phyloP scores from a whole-genome alignment of 345 rosid species.

The Eucalyptus albens region DNA sequence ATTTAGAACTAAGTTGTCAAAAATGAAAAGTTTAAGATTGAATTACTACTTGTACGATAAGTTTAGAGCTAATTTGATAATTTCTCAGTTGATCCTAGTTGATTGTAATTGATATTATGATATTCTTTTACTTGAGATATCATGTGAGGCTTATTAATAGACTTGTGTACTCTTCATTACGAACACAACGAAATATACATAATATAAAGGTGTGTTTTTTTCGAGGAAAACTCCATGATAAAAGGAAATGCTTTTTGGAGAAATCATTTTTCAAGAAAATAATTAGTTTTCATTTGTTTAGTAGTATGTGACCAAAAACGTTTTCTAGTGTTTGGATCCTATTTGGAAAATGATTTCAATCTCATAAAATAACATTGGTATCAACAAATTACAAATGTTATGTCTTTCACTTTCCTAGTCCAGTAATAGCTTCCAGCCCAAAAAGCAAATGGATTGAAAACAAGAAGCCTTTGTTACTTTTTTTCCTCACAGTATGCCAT shows the following conservation, averaged over 20 bases:
- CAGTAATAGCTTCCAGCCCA: neutral
- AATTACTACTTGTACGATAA: neutral
- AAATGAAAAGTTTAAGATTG: neutral
- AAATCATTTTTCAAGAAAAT: neutral
- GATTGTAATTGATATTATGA: neutral
- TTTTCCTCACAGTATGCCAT: neutral
- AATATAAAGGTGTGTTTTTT: neutral
- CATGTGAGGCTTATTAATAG: neutral
- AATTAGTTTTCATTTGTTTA: neutral
- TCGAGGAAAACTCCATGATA: neutral
- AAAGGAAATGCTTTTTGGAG: neutral
- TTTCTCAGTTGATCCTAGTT: neutral
- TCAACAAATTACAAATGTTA: neutral
- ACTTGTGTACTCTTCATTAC: neutral
- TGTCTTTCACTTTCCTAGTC: neutral
- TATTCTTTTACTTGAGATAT: neutral
- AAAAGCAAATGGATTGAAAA: neutral
- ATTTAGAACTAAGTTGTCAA: neutral
- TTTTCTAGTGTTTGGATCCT: neutral
- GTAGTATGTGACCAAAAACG: neutral
- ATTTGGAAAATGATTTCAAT: neutral
- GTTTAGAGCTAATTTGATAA: neutral
- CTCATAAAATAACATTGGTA: neutral
- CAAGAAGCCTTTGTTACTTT: neutral
- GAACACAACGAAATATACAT: fast-evolving